phyloP scores from a whole-genome alignment of 2,329 filamentous ascomycete genomes.

The Fusarium dlaminii region DNA sequence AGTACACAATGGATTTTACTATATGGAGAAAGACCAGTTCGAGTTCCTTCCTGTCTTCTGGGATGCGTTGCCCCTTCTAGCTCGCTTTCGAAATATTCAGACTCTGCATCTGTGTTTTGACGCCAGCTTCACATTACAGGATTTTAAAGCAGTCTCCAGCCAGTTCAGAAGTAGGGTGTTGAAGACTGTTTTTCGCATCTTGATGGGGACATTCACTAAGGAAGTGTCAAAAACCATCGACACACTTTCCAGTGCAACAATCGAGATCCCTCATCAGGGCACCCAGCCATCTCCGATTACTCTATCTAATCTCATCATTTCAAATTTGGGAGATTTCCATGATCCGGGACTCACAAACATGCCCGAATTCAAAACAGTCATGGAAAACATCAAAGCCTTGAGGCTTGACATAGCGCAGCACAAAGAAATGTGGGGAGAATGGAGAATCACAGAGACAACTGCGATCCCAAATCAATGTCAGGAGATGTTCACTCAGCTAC shows the following conservation, averaged over 20 bases:
- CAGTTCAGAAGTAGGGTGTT: neutral
- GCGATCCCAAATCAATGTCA: neutral
- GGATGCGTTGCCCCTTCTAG: neutral
- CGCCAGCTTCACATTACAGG: fast-evolving
- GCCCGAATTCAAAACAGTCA: neutral
- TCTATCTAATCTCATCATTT: neutral
- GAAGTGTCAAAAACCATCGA: neutral
- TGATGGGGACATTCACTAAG: neutral
- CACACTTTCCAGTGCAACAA: fast-evolving
- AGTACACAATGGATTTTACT: neutral
- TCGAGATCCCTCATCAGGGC: fast-evolving
- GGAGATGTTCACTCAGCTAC: neutral
- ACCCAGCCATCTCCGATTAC: neutral
- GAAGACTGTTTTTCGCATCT: neutral
- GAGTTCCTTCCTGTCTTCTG: neutral
- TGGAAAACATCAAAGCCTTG: neutral
- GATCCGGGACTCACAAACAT: neutral
- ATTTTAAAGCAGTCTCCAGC: fast-evolving
- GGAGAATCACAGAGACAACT: neutral
- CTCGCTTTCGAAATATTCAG: neutral
- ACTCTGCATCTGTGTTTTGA: neutral
- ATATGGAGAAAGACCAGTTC: neutral
- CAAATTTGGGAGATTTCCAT: neutral
- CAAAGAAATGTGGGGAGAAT: neutral
- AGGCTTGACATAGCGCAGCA: neutral